A percentile compares a stretch with the other conserved stretches of the same genome.
Conservation (phyloP, 768 basidiomycete genomes). For the Royoungia palumana region DNA sequence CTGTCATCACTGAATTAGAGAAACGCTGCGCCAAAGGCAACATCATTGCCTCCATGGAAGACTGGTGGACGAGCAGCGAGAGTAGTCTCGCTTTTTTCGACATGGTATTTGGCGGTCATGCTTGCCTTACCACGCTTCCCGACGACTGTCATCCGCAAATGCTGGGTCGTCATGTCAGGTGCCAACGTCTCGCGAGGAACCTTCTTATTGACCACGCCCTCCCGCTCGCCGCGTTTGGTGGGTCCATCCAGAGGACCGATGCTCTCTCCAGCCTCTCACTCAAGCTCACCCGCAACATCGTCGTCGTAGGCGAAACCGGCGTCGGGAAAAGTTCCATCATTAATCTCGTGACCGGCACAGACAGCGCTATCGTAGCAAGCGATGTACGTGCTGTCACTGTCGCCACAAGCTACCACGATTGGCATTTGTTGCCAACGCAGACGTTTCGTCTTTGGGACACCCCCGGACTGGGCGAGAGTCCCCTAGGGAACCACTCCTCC, state of each 20-base stretch:
- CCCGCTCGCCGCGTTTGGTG: constrained; percentile 3
- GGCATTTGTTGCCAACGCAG: constrained; percentile 18
- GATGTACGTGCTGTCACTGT: constrained; percentile 18
- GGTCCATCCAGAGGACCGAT: not conserved
- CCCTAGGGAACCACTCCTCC: constrained; percentile 4
- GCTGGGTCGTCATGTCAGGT: constrained; percentile 12
- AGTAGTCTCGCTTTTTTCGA: not conserved
- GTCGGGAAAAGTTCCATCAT: constrained; percentile 23
- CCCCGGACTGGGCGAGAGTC: constrained; percentile 17
- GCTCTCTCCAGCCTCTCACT: constrained; percentile 8
- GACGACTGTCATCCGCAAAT: constrained; percentile 20
- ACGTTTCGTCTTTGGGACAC: constrained; percentile 28
- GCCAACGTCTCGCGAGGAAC: constrained; percentile 19
- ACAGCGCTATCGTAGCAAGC: constrained; percentile 15
- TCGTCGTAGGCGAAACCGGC: constrained; percentile 41
- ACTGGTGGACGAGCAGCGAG: constrained; percentile 19
- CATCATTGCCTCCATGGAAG: constrained; percentile 21
- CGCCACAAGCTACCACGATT: constrained; percentile 23
- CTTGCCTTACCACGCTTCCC: constrained; percentile 22
- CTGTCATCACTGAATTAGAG: constrained; percentile 25
- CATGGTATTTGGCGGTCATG: constrained; percentile 19
- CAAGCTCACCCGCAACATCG: constrained; percentile 28
- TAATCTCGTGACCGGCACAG: constrained; percentile 14
- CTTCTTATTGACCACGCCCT: constrained; percentile 23
- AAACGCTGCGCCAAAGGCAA: constrained; percentile 13